Base-by-base conservation (phyloP, 164 flowering plant genomes). In the Vitis cinerea region DNA sequence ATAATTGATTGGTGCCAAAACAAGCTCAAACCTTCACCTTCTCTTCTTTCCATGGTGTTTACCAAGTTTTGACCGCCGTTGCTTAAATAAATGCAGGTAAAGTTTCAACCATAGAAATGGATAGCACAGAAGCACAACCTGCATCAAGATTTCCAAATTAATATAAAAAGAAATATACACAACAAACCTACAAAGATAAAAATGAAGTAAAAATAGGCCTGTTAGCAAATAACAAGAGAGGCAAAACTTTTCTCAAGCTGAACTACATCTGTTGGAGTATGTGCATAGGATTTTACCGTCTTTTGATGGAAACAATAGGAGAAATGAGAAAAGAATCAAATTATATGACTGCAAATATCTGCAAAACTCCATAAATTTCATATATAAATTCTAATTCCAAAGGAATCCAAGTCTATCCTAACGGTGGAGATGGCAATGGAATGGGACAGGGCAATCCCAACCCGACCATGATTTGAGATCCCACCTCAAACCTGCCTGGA, bases 81-180 rank as follows among this genome's bases (percentile, higher is more conserved):
- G 97, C 83, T 84, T 87, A 67, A 92, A 85, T 68, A 94, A 67
- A 71, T 90, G 87, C 67, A 89, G 76, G 85, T 92, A 94, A 59
- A 94, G 87, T 72, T 88, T 90, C 77, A 90, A 65, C 85, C 92
- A 86, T 71, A 88, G 73, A 70, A 94, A 83, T 13, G 97, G 98
- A 72, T 94, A 94, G 71, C 71, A 74, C 30, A 90, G 62, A 77
- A 94, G 90, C 71, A 88, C 53, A 77, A 68, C 91, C 99, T 91
- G 84, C 19, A 3, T 9, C 53, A 54, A 37, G 29, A 66, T 65
- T 48, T 27, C 10, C 7, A 63, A 13, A 44, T 6, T 1, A 55
- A 19, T 17, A 23, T 49, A n/a, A 62, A 4, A 64, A 23, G 27
- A 23, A 15, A 16, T 58, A 14, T 4, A 52, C 3, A 60, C 29